Base-by-base conservation (phyloP, 192 early-diverging fungal species). In the Kappamyces sp. region DNA sequence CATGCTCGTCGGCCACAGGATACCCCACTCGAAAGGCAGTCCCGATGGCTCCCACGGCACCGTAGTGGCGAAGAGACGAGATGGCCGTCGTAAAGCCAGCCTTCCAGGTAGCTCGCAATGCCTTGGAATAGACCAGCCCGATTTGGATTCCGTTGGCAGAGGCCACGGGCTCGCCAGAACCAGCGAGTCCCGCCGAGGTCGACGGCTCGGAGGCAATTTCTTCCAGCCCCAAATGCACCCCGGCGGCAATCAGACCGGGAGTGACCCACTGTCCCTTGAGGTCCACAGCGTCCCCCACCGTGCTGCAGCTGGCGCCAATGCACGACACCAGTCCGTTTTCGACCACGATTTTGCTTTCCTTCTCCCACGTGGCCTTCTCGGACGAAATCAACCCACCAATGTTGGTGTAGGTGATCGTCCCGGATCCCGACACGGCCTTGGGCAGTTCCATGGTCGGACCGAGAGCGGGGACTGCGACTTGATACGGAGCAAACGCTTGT, bases 71-170 rank as follows among this genome's bases (percentile, higher is more conserved):
- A 13, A 84, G 84, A 4, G 77, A 61, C 48, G 83, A 79, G 49
- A 89, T 73, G 36, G 71, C 73, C n/a, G 69, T 68, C 35, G 84
- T 60, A 5, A 91, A 68, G 50, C 87, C 87, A 12, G 61, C 61
- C 40, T 62, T 62, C 31, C 49, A 64, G 10, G 52, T 51, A 5
- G 63, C 63, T 51, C 8, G 7, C 60, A 61, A 55, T n/a, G 7
- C 12, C 9, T 33, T 12, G 0, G 57, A 59, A 12, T 31, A 13
- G 46, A 48, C 46, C 15, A 57, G 51, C 7, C 63, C 86, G 33
- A 89, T 69, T 48, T 80, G 76, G 33, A 89, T 54, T 7, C 87
- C 88, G 60, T 88, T 86, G n/a, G 80, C 63, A 46, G 87, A 79
- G 40, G 68, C 47, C 3, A 77, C 47, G 39, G 69, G 48, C 5